These are phyloP conservation scores for Boletus sensibilis DNA, from an alignment of 768 basidiomycete species.

Conservation along the genomic window DNA sequence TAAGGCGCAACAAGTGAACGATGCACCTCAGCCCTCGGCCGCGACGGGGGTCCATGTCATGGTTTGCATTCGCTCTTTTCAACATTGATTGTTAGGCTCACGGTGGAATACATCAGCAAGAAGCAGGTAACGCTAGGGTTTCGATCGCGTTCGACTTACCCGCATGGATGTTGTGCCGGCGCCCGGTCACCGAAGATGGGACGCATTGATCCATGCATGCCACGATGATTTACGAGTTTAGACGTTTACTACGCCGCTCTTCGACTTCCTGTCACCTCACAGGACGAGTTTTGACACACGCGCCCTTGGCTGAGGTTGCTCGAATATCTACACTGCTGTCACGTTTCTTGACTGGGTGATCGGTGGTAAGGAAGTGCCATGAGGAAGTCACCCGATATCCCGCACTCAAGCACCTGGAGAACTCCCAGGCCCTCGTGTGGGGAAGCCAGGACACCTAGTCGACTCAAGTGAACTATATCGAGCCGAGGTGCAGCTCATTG, in stretches of 20 bases:
- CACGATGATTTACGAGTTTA: no score
- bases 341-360: not conserved
- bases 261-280: not conserved
- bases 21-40: not conserved
- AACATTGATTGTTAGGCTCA: not conserved
- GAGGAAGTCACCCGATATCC: not conserved
- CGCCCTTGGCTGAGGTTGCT: not conserved
- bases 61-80: not conserved
- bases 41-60: not conserved
- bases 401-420: no score
- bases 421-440: no score
- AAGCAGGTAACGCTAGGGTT: not conserved
- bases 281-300: not conserved
- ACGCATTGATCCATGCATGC: not conserved
- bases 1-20: not conserved
- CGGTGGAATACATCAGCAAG: not conserved
- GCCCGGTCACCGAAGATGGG: not conserved
- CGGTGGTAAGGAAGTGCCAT: not conserved
- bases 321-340: not conserved
- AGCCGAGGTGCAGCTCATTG: no score
- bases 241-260: not conserved
- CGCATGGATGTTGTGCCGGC: not conserved
- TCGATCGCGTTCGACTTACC: not conserved
- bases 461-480: no score
- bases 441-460: no score